Percentiles rank a stretch among this genome's conserved stretches.
These are phyloP conservation scores for Fusarium coicis DNA, from an alignment of 2,329 filamentous ascomycete species.

Conservation along the genomic window DNA sequence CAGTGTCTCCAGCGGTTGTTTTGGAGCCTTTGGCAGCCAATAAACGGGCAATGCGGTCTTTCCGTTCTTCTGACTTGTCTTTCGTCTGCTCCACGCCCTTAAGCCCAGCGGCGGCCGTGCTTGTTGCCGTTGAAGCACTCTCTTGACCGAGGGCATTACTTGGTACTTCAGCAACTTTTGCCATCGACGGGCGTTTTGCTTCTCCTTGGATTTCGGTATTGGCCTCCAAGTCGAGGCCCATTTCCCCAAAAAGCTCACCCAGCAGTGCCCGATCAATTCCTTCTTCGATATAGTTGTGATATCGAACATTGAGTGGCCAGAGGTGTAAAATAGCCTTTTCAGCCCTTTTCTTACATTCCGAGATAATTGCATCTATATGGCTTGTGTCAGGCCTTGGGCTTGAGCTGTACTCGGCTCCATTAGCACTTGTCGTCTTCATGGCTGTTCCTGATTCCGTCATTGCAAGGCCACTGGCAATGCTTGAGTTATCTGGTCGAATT, in stretches of 20 bases:
- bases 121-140: background rate
- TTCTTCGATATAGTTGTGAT: slow-evolving; percentile 77
- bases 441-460: background rate
- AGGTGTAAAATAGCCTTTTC: slow-evolving; percentile 75
- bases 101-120: background rate
- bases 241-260: slow-evolving; percentile 72
- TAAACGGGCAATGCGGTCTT: slow-evolving; percentile 80
- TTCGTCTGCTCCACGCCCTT: slow-evolving; percentile 60
- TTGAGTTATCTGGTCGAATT: slow-evolving; percentile 25
- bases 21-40: slow-evolving; percentile 78
- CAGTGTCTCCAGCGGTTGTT: slow-evolving; percentile 24
- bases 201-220: background rate
- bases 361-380: slow-evolving; percentile 18
- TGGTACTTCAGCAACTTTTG: background rate
- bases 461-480: background rate
- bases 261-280: slow-evolving; percentile 74
- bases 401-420: background rate
- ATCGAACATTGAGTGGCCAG: slow-evolving; percentile 75
- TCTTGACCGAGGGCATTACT: background rate
- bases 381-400: background rate
- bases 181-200: background rate
- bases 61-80: slow-evolving; percentile 70
- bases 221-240: slow-evolving; percentile 65
- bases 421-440: background rate
- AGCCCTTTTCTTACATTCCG: slow-evolving; percentile 66